These are phyloP conservation scores for Cyclotella sp. DNA, from an alignment of 108 stramenopile genomes.

Conservation along the genomic window DNA sequence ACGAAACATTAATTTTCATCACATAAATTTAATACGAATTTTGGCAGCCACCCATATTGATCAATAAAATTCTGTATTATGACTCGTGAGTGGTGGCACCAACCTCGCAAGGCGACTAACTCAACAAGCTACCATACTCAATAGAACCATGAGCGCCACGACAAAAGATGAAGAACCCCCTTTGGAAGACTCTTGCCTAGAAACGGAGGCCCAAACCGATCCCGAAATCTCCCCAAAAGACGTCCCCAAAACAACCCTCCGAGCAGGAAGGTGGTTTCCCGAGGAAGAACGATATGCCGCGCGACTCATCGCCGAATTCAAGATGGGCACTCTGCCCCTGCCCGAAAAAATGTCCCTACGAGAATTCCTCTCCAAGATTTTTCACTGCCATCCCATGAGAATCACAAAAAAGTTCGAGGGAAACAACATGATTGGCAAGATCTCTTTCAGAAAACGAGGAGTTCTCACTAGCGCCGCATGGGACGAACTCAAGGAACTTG, in stretches of 20 bases:
- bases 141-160: no score
- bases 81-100: no score
- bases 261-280: conserved; percentile 3
- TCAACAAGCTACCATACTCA: no score
- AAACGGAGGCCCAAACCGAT: no score
- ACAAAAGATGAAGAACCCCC: no score
- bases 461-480: not conserved
- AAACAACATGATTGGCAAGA: not conserved
- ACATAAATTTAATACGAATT: no score
- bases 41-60: no score
- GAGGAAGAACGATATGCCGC: conserved; percentile 9
- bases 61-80: no score
- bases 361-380: conserved; percentile 6
- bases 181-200: no score
- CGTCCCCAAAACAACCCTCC: not conserved
- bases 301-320: conserved; percentile 8
- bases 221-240: no score
- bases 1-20: no score
- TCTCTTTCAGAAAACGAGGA: not conserved
- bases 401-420: conserved; percentile 7
- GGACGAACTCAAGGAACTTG: not conserved
- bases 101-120: no score
- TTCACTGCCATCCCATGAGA: conserved; percentile 14
- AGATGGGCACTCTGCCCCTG: not conserved
- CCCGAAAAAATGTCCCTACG: not conserved